Percentiles rank a stretch among this genome's conserved stretches.
Evolutionary conservation across 768 basidiomycete genomes (phyloP).

Genomic region (Pisolithus microcarpus): DNA sequence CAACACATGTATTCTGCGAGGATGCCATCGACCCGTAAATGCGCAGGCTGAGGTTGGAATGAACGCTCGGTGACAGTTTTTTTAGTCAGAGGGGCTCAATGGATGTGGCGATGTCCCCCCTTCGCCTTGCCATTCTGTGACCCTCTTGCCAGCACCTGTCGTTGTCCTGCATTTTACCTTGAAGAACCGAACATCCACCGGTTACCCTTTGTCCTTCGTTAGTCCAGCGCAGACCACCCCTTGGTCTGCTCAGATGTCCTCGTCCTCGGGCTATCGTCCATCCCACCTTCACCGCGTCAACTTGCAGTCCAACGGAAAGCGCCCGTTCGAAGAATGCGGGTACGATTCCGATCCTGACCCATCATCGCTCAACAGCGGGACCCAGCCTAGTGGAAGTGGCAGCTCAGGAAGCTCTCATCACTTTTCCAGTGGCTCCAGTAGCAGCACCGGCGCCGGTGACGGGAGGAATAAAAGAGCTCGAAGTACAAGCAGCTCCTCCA

Average conservation of each 20-base stretch:
- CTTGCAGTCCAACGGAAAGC: slow-evolving; percentile 23
- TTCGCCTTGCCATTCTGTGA: background rate
- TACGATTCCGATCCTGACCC: slow-evolving; percentile 26
- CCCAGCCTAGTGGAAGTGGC: slow-evolving; percentile 22
- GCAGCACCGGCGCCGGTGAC: slow-evolving; percentile 32
- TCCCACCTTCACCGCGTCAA: slow-evolving; percentile 19
- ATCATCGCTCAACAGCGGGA: slow-evolving; percentile 19
- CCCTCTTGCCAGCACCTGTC: background rate
- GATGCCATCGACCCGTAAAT: background rate
- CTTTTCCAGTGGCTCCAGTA: slow-evolving; percentile 4
- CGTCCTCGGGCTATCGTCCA: slow-evolving; percentile 19
- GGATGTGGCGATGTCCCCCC: background rate
- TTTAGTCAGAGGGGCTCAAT: background rate
- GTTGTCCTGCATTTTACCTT: background rate
- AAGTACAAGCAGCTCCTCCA: slow-evolving; percentile 43
- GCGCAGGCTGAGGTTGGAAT: too few species aligned
- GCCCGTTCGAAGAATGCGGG: slow-evolving; percentile 28
- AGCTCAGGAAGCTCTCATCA: slow-evolving; percentile 11
- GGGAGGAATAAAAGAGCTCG: slow-evolving; percentile 53
- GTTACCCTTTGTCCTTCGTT: background rate
- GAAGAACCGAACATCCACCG: background rate
- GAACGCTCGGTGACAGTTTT: background rate
- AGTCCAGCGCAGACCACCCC: background rate
- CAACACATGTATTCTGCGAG: too few species aligned
- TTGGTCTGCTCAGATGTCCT: slow-evolving; percentile 14